Base-by-base conservation (phyloP, 2,329 filamentous ascomycete species). In the Fusarium chlamydosporum region DNA sequence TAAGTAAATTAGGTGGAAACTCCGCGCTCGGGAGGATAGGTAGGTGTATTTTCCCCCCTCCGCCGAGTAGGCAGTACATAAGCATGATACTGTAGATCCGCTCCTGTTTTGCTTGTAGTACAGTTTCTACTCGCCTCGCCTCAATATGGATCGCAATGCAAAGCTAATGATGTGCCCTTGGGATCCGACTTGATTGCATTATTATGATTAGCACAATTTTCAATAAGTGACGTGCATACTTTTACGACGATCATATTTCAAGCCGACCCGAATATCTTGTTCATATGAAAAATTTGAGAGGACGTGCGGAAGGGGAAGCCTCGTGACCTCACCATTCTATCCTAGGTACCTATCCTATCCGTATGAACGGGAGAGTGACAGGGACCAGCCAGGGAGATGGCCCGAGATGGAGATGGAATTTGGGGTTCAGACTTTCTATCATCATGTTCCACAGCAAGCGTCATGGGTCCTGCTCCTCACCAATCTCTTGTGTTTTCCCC, bases 241-340 rank as follows among this genome's bases (percentile, higher is more conserved):
- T 29, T 45, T n/a, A 45, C 42, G 23, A 40, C n/a, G 47, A 46
- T 59, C 26, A 16, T 27, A 45, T 34, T 27, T 31, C 7, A 13
- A 18, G 12, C 10, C n/a, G 47, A 46, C 50, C 26, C 29, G 29
- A 60, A 43, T 33, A 38, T 40, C 34, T 13, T 26, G 35, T 35
- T 20, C 23, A 41, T 35, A 13, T 29, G 58, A 56, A 54, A 54
- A 48, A 46, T 35, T 45, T 46, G 45, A 61, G 43, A 56, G 59
- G 47, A 48, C 37, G 27, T 38, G 23, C 33, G 23, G 40, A 27
- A 35, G 18, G 42, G 20, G 6, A 4, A 53, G 41, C 31, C 71
- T 72, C 61, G 71, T 73, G 71, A 73, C 71, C 71, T 61, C 45
- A 50, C 61, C 53, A 51, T 51, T 26, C 34, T 23, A 23, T 23